Conservation (phyloP, 768 basidiomycete genomes). For the Pleurotus giganteus region DNA sequence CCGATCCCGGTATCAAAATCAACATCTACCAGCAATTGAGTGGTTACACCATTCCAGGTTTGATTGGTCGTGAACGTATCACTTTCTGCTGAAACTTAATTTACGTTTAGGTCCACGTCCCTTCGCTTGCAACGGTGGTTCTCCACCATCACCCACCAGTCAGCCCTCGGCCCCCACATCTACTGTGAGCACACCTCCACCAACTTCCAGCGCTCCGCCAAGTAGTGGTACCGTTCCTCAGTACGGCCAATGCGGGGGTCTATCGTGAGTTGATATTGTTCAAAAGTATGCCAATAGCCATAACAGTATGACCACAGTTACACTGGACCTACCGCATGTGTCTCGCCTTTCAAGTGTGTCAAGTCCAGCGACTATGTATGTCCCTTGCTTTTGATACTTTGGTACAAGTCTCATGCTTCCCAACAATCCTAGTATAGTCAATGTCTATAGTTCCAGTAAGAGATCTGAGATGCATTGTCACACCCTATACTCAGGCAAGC, state of each 20-base stretch:
- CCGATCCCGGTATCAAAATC: conserved; percentile 44
- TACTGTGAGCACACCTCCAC: conserved; percentile 15
- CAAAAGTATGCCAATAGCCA: background rate
- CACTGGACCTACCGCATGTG: conserved; percentile 35
- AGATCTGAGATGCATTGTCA: no score
- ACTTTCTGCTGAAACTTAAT: background rate
- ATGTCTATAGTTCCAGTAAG: conserved; percentile 23
- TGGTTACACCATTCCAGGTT: conserved; percentile 40
- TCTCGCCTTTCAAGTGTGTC: conserved; percentile 31
- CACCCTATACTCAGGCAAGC: no score
- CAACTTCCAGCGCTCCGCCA: conserved; percentile 17
- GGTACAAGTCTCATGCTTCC: background rate
- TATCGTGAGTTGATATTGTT: conserved; percentile 20
- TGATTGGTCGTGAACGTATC: background rate
- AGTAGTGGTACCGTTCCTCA: conserved; percentile 31
- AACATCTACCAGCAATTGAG: conserved; percentile 41
- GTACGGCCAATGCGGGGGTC: conserved; percentile 44
- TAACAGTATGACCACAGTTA: conserved; percentile 22
- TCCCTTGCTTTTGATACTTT: conserved; percentile 5
- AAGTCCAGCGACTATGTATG: conserved; percentile 33
- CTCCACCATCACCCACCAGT: conserved; percentile 11
- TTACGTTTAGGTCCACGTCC: conserved; percentile 31
- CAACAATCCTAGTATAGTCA: conserved; percentile 24
- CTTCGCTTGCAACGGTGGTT: conserved; percentile 30
- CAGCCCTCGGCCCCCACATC: conserved; percentile 16